Evolutionary conservation across 2,329 filamentous ascomycete genomes (phyloP).

Genomic region (Metarhizium rileyi): DNA sequence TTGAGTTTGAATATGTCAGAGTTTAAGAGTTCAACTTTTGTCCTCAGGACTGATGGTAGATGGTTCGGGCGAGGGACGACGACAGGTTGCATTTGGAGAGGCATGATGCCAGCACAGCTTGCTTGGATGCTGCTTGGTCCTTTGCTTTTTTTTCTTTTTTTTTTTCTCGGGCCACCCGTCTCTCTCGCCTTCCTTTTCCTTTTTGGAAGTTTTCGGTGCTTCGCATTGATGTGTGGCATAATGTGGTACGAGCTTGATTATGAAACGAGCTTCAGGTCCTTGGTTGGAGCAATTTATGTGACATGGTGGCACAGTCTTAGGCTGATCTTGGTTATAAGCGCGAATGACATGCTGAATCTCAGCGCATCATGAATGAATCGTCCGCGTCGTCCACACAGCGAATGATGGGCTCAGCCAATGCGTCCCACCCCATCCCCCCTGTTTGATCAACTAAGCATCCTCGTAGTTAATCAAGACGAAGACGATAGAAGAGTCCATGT

Average conservation of each 20-base stretch:
- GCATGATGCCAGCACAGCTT: not conserved
- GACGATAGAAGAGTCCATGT: too few relatives aligned
- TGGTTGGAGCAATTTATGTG: not conserved
- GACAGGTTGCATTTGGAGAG: not conserved
- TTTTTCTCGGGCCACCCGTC: not conserved
- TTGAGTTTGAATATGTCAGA: too few relatives aligned
- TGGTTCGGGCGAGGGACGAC: not conserved
- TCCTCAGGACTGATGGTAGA: too few relatives aligned
- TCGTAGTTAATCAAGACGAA: not conserved
- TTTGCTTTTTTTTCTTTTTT: not conserved
- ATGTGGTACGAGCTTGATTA: not conserved
- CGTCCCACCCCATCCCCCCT: not conserved
- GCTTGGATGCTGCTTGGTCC: not conserved
- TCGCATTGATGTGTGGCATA: not conserved
- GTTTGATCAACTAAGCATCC: not conserved
- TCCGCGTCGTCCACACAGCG: not conserved
- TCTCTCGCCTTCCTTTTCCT: too few relatives aligned
- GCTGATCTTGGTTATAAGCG: not conserved
- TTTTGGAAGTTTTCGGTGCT: not conserved
- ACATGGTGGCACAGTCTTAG: not conserved
- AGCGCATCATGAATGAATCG: not conserved
- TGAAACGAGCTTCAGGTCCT: not conserved
- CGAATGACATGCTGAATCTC: not conserved
- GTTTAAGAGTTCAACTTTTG: too few relatives aligned
- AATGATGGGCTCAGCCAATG: not conserved